Conservation (phyloP, 1,139 yeast genomes). For the Meyerozyma sp. region DNA sequence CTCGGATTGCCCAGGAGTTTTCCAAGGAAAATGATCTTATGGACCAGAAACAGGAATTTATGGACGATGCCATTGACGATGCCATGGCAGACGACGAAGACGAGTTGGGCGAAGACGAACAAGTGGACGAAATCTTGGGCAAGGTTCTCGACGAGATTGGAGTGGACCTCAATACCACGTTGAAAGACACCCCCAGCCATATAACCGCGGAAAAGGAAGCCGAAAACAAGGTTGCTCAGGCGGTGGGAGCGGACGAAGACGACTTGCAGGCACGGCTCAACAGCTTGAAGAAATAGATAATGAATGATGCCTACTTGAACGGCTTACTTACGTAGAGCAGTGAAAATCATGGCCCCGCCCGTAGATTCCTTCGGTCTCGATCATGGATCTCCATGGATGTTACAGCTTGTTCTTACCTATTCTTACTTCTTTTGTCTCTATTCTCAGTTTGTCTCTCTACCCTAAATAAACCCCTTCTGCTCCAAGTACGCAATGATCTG, state of each 20-base stretch:
- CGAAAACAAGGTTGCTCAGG: slow-evolving; percentile 38
- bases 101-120: slow-evolving; percentile 67
- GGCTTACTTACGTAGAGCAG: no score
- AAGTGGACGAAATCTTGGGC: slow-evolving; percentile 86
- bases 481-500: slow-evolving; percentile 65
- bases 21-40: slow-evolving; percentile 90
- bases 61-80: slow-evolving; percentile 97
- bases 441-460: background rate
- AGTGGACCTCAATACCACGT: slow-evolving; percentile 66
- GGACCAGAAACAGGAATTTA: slow-evolving; percentile 98
- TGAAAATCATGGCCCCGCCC: no score
- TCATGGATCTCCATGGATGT: no score
- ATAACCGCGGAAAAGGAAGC: slow-evolving; percentile 22
- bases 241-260: slow-evolving; percentile 57
- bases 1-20: slow-evolving; percentile 90
- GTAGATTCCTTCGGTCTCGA: no score
- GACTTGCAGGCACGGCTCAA: slow-evolving; percentile 87
- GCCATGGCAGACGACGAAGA: slow-evolving; percentile 83
- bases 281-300: slow-evolving; percentile 57
- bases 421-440: no score
- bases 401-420: no score
- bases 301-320: background rate
- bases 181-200: slow-evolving; percentile 65
- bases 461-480: slow-evolving; percentile 44
- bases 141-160: slow-evolving; percentile 96